Percentiles rank a stretch among this genome's conserved stretches.
Conservation (phyloP, 805 yeast genomes). For the Lachancea meyersii region DNA sequence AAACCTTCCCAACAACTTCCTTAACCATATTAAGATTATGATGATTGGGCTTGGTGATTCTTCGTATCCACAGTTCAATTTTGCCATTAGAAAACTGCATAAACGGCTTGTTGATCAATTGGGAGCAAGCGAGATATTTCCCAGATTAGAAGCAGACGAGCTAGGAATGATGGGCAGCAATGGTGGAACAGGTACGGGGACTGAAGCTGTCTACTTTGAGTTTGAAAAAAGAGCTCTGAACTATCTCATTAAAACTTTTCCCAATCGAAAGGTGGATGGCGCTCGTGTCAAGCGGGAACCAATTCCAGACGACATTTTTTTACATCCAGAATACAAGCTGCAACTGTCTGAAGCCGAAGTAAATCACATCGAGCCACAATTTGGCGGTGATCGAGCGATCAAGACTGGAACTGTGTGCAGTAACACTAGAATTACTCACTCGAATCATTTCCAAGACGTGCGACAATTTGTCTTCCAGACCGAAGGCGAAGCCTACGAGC, state of each 20-base stretch:
- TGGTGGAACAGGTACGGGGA: conserved; percentile 34
- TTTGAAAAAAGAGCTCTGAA: conserved; percentile 55
- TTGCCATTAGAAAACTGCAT: conserved; percentile 81
- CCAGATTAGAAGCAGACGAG: conserved; percentile 87
- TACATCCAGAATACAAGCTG: conserved; percentile 27
- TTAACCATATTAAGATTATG: conserved; percentile 57
- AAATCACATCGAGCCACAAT: conserved; percentile 4
- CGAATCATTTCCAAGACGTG: conserved; percentile 86
- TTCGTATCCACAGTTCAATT: conserved; percentile 80
- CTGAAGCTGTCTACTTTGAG: conserved; percentile 68
- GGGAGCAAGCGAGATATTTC: conserved; percentile 68
- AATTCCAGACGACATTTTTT: conserved; percentile 21
- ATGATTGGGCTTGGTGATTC: conserved; percentile 93
- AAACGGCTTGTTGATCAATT: conserved; percentile 63
- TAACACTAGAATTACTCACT: conserved; percentile 59
- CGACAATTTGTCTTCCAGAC: conserved; percentile 46
- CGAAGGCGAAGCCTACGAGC: conserved; percentile 37
- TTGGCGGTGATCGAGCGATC: conserved; percentile 18
- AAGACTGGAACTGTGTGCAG: conserved; percentile 40
- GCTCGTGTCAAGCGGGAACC: conserved; percentile 16
- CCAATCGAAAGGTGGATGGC: conserved; percentile 30
- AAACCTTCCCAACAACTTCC: conserved; percentile 54
- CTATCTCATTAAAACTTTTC: conserved; percentile 32
- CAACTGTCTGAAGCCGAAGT: not conserved
- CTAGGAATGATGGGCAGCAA: conserved; percentile 59